A percentile compares a stretch with the other conserved stretches of the same genome.
These are phyloP conservation scores for Pythium scleroteichum DNA, from an alignment of 352 stramenopile species.

Conservation along the genomic window DNA sequence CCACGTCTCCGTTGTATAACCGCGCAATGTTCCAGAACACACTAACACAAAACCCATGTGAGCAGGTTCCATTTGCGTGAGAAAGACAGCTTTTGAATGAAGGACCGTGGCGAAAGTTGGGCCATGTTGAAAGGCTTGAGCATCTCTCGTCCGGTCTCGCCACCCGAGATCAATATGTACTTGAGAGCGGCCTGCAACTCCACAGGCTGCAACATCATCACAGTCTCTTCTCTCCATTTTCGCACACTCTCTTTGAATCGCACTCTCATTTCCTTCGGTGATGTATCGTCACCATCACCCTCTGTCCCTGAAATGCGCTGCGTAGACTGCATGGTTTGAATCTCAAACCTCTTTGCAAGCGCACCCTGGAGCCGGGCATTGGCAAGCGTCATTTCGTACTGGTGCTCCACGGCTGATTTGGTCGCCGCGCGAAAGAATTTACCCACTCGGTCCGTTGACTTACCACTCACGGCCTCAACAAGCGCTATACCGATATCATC, in stretches of 20 bases:
- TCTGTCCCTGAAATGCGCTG: conserved; percentile 29
- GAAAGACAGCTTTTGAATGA: too few species aligned
- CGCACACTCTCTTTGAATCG: conserved; percentile 78
- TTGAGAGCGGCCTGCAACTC: conserved; percentile 79
- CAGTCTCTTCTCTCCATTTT: conserved; percentile 82
- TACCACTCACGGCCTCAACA: conserved; percentile 61
- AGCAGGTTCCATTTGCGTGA: too few species aligned
- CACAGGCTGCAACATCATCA: conserved; percentile 61
- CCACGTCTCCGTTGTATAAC: conserved; percentile 77
- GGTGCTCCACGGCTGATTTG: conserved; percentile 73
- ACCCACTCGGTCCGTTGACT: conserved; percentile 47
- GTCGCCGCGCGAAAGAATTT: conserved; percentile 85
- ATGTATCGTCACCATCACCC: not conserved
- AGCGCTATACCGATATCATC: conserved; percentile 72
- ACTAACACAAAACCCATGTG: conserved; percentile 35
- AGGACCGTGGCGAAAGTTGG: conserved; percentile 73
- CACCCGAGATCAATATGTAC: conserved; percentile 79
- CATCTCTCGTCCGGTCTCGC: conserved; percentile 82
- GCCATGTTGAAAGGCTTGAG: conserved; percentile 92
- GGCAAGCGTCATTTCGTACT: conserved; percentile 77
- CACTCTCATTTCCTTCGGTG: conserved; percentile 47
- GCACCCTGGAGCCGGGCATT: conserved; percentile 75
- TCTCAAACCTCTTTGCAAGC: conserved; percentile 60
- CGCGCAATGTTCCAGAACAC: conserved; percentile 87
- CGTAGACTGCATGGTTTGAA: conserved; percentile 10